A percentile compares a stretch with the other conserved stretches of the same genome.
Evolutionary conservation across 331 rosid species (phyloP).

Genomic region (Pyrus hybrid): DNA sequence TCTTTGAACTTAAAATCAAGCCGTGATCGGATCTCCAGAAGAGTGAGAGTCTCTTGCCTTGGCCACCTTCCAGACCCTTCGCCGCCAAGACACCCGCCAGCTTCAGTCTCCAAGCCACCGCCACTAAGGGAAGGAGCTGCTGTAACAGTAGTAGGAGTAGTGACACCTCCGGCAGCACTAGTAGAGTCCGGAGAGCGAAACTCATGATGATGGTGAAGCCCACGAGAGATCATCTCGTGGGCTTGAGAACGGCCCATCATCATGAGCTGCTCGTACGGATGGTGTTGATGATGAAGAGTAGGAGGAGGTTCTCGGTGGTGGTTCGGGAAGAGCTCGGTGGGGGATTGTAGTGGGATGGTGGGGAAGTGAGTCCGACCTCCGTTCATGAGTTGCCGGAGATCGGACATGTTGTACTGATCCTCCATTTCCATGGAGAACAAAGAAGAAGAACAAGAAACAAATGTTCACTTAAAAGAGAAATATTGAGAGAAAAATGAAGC

Average conservation of each 20-base stretch:
- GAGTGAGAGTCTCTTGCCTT: slow-evolving; percentile 89
- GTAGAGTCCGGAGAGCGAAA: slow-evolving; percentile 27
- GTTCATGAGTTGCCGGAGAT: slow-evolving; percentile 62
- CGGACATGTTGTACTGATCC: slow-evolving; percentile 54
- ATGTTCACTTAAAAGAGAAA: background rate
- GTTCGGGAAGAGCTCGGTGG: slow-evolving; percentile 52
- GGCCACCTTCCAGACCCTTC: slow-evolving; percentile 73
- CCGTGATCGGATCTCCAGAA: slow-evolving; percentile 89
- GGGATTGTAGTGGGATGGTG: slow-evolving; percentile 16
- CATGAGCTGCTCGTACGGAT: slow-evolving; percentile 59
- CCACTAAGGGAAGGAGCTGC: slow-evolving; percentile 53
- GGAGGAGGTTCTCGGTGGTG: slow-evolving; percentile 31
- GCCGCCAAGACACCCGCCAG: slow-evolving; percentile 35
- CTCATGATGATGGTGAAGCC: slow-evolving; percentile 31
- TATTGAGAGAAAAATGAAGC: background rate
- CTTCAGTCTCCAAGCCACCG: slow-evolving; percentile 36
- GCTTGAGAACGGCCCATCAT: slow-evolving; percentile 52
- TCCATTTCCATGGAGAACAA: slow-evolving; percentile 59
- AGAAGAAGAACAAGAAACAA: background rate
- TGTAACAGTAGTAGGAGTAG: slow-evolving; percentile 17
- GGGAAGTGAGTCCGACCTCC: slow-evolving; percentile 42
- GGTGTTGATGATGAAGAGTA: slow-evolving; percentile 14
- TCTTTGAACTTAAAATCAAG: slow-evolving; percentile 83
- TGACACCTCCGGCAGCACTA: background rate
- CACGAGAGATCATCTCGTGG: slow-evolving; percentile 37